Base-by-base conservation (phyloP, 495 filamentous ascomycete genomes). In the Penicillium coffeae region DNA sequence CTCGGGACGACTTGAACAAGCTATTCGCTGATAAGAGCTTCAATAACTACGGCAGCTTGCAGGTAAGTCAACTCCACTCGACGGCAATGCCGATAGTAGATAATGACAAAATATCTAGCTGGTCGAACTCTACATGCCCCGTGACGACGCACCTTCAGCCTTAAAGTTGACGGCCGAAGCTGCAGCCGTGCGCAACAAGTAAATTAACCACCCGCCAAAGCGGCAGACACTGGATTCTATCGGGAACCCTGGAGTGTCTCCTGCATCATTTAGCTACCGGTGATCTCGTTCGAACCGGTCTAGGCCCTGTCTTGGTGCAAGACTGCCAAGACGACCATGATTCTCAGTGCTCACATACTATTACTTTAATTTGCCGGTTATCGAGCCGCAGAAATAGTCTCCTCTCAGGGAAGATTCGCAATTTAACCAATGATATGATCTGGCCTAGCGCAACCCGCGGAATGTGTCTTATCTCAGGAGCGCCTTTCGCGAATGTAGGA, bases 101-200 rank as follows among this genome's bases (percentile, higher is more conserved):
- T 8, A 35, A 10, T 15, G 12, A 18, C 15, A 14, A 13, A 19
- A 55, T 32, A 38, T 75, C 42, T 66, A 92, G 71, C 77, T 96
- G 65, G 90, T 95, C 20, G 91, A 96, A 70, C 45, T 95, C 41
- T 89, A 89, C 60, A 91, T 95, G 81, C 83, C 83, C 14, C 85
- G 82, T 65, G 78, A 90, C 45, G 91, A 95, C 66, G 75, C 88
- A 19, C 90, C 90, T 0, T 63, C 74, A 38, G 83, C 78, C 15
- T 60, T 96, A 66, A 85, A 84, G 59, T 59, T 78, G 38, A 81
- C 81, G 12, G 81, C 82, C 1, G 66, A 77, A 53, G 74, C 85
- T 39, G 84, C 87, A 21, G 87, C 89, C 3, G 76, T 80, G 61
- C 76, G 77, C 3, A 87, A 88, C 59, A 81, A 83, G 7, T 81